A percentile compares a stretch with the other conserved stretches of the same genome.
Conservation (phyloP, 164 flowering plant genomes). For the Kalanchoe fedtschenkoi region DNA sequence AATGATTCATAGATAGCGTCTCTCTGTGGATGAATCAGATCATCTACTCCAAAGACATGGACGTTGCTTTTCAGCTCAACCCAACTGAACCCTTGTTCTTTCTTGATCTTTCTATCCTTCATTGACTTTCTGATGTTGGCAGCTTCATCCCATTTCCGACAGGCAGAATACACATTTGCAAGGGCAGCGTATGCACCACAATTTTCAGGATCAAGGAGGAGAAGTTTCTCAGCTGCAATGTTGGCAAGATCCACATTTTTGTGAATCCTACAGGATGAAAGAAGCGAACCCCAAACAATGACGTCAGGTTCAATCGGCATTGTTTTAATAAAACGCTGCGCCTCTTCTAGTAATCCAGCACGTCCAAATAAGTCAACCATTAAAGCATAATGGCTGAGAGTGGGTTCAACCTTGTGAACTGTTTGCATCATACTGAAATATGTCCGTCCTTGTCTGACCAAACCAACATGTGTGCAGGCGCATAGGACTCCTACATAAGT, state of each 20-base stretch:
- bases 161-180: slow-evolving; percentile 58
- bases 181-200: slow-evolving; percentile 75
- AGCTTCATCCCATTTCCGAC: slow-evolving; percentile 67
- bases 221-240: slow-evolving; percentile 60
- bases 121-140: slow-evolving; percentile 54
- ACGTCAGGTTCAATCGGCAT: slow-evolving; percentile 82
- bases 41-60: slow-evolving; percentile 77
- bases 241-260: slow-evolving; percentile 55
- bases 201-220: slow-evolving; percentile 59
- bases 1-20: slow-evolving; percentile 46
- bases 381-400: slow-evolving; percentile 67
- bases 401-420: slow-evolving; percentile 51
- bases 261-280: slow-evolving; percentile 59
- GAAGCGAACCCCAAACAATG: slow-evolving; percentile 83
- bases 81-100: slow-evolving; percentile 83
- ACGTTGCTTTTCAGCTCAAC: slow-evolving; percentile 41
- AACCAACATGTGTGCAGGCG: slow-evolving; percentile 73
- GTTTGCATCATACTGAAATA: slow-evolving; percentile 48
- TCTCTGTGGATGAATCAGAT: slow-evolving; percentile 52
- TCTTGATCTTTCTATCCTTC: slow-evolving; percentile 69
- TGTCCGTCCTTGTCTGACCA: slow-evolving; percentile 47
- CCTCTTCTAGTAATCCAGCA: slow-evolving; percentile 64
- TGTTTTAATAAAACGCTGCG: slow-evolving; percentile 43
- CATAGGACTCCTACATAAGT: slow-evolving; percentile 84
- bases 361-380: slow-evolving; percentile 82